Evolutionary conservation across 805 yeast species (phyloP).

Genomic region (Starmerella ratchasimensis): DNA sequence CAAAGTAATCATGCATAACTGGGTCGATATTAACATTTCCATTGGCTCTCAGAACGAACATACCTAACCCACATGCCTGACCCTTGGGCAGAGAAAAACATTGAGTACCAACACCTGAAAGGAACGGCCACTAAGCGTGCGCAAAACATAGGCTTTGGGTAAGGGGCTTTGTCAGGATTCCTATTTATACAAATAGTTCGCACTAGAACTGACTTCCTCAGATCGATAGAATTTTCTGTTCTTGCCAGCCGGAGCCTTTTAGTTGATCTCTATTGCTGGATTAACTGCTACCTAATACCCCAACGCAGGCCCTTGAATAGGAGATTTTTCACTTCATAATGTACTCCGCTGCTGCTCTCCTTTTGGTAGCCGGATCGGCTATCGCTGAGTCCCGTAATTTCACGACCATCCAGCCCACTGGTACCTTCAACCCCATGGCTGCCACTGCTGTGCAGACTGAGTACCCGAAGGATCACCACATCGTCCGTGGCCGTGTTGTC

Average conservation of each 20-base stretch:
- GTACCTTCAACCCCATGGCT: constrained; percentile 22
- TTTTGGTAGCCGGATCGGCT: constrained; percentile 19
- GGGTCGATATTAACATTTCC: neutral
- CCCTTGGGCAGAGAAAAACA: constrained; percentile 5
- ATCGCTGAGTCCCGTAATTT: constrained; percentile 20
- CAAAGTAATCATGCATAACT: neutral
- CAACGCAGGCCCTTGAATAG: constrained; percentile 1
- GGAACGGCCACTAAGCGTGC: constrained; percentile 12
- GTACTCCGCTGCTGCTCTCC: constrained; percentile 15
- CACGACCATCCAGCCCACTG: constrained; percentile 22
- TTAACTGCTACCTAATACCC: constrained; percentile 1
- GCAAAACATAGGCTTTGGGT: constrained; percentile 3
- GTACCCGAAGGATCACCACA: constrained; percentile 24
- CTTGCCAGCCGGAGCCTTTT: neutral
- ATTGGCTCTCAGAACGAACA: neutral
- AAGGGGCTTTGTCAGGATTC: constrained; percentile 4
- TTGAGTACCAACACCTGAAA: constrained; percentile 3
- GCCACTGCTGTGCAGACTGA: constrained; percentile 24
- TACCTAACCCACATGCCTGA: neutral
- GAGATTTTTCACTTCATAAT: constrained; percentile 1
- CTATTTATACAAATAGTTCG: constrained; percentile 1
- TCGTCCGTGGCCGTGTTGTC: constrained; percentile 21
- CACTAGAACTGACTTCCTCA: neutral
- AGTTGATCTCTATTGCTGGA: neutral
- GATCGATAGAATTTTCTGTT: constrained; percentile 2